phyloP scores from a whole-genome alignment of 331 rosid genomes.

The Erythrophleum ivorense region DNA sequence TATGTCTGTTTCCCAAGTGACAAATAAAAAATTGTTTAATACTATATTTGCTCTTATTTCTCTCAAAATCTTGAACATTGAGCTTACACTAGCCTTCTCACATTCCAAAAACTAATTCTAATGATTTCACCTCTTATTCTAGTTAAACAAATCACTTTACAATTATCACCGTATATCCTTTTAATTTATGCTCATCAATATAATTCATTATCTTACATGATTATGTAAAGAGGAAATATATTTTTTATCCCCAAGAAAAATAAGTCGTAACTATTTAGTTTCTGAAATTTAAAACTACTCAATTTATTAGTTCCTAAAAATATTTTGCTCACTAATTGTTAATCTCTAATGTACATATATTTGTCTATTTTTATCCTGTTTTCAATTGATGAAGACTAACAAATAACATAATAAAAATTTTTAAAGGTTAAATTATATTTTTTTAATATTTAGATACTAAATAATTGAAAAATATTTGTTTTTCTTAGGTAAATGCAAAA shows the following conservation, averaged over 20 bases:
- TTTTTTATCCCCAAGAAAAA: not conserved
- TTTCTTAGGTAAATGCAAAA: not conserved
- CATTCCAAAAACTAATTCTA: not conserved
- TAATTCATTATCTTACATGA: not conserved
- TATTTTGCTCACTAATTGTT: too few species aligned
- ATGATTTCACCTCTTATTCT: not conserved
- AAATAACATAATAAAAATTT: too few species aligned
- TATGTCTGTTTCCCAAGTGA: constrained; percentile 6
- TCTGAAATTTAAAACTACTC: too few species aligned
- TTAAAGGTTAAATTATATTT: too few species aligned
- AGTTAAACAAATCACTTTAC: not conserved
- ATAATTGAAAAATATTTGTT: not conserved
- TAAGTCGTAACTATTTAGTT: not conserved
- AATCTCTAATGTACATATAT: too few species aligned
- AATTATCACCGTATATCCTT: not conserved
- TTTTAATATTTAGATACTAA: too few species aligned
- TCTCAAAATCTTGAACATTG: not conserved
- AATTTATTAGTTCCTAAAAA: too few species aligned
- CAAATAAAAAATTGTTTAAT: not conserved
- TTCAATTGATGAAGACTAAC: too few species aligned
- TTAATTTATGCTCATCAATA: not conserved
- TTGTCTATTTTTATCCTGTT: too few species aligned
- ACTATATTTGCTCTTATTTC: not conserved
- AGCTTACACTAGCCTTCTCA: not conserved
- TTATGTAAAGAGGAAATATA: not conserved